Evolutionary conservation across 306 rosid species (phyloP).

Genomic region (Mimosa bimucronata): DNA sequence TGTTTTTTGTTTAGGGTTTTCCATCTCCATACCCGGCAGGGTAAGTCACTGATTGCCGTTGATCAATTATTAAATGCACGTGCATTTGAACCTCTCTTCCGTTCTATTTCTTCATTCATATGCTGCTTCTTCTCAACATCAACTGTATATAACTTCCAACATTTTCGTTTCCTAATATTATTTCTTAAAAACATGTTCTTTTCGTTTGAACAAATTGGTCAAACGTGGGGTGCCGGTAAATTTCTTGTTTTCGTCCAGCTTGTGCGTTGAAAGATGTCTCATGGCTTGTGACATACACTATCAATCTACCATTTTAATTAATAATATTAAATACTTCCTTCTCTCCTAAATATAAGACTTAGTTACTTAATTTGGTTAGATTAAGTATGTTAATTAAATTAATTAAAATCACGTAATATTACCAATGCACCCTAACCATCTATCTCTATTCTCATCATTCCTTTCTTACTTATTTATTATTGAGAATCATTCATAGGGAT

Average conservation of each 20-base stretch:
- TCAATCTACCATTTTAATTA: not conserved
- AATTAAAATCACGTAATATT: too few species aligned
- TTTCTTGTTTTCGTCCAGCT: not conserved
- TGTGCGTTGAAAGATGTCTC: slow-evolving; percentile 13
- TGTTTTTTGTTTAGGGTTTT: not conserved
- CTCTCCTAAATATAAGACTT: too few species aligned
- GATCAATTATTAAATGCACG: slow-evolving; percentile 43
- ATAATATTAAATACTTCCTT: too few species aligned
- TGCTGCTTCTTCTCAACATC: not conserved
- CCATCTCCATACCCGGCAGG: slow-evolving; percentile 42
- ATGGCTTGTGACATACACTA: not conserved
- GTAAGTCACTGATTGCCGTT: slow-evolving; percentile 30
- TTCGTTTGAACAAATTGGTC: not conserved
- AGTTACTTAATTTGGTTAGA: too few species aligned
- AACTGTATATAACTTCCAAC: not conserved
- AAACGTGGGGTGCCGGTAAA: not conserved
- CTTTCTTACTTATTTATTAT: too few species aligned
- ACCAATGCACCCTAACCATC: too few species aligned
- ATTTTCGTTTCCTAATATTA: not conserved
- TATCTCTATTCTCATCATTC: too few species aligned
- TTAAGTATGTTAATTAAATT: too few species aligned
- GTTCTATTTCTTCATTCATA: not conserved
- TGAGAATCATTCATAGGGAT: too few species aligned
- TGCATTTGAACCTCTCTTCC: slow-evolving; percentile 4
- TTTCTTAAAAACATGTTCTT: not conserved